Conservation (phyloP, 1,139 yeast genomes). For the Pichia norvegensis region DNA sequence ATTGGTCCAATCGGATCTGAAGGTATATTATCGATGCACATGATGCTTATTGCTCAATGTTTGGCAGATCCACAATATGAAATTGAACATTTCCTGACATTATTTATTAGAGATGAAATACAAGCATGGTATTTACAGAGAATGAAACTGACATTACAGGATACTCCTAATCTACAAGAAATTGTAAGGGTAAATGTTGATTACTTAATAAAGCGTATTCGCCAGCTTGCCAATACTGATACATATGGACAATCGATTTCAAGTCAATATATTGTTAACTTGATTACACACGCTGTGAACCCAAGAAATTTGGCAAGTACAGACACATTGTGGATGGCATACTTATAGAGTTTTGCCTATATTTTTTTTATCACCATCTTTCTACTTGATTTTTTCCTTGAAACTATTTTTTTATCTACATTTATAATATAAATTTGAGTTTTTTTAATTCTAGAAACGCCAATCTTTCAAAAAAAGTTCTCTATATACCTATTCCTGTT, state of each 20-base stretch:
- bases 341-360: constrained; percentile 39
- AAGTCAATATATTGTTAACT: constrained; percentile 87
- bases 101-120: constrained; percentile 92
- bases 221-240: constrained; percentile 71
- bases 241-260: constrained; percentile 52
- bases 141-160: constrained; percentile 65
- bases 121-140: constrained; percentile 88
- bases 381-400: constrained; percentile 1
- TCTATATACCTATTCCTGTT: not conserved
- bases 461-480: not conserved
- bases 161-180: constrained; percentile 66
- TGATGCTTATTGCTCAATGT: constrained; percentile 82
- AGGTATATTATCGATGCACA: constrained; percentile 80
- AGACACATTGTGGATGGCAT: constrained; percentile 95
- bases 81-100: constrained; percentile 75
- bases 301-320: constrained; percentile 91
- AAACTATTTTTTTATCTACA: not conserved
- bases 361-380: not conserved
- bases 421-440: not conserved
- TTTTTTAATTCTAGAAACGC: too few relatives aligned
- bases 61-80: constrained; percentile 87
- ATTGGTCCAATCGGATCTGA: constrained; percentile 92
- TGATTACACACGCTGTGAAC: constrained; percentile 91
- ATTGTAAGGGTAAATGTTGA: constrained; percentile 87
- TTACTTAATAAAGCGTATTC: constrained; percentile 59